These are phyloP conservation scores for Strobilomyces confusus DNA, from an alignment of 768 basidiomycete species.

Conservation along the genomic window DNA sequence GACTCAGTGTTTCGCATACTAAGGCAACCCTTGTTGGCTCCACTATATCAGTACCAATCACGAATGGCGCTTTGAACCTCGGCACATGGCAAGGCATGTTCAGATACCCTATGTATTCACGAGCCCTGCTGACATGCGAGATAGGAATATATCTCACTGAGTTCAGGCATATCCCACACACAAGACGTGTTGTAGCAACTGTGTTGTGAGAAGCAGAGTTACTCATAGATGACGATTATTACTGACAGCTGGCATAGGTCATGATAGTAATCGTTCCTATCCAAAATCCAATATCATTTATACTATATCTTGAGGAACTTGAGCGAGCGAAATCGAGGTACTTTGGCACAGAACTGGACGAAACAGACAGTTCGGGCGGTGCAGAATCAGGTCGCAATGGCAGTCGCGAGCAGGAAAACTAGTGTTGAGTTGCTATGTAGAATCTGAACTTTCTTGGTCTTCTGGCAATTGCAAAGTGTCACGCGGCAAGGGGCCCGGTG, in stretches of 20 bases:
- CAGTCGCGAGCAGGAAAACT: too few relatives aligned
- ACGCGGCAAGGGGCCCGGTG: too few relatives aligned
- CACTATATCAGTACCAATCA: constrained; percentile 80
- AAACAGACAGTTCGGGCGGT: too few relatives aligned
- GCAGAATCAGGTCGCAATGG: too few relatives aligned
- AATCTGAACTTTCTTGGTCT: too few relatives aligned
- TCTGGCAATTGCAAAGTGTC: too few relatives aligned
- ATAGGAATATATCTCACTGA: constrained; percentile 84
- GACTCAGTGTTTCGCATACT: constrained; percentile 76
- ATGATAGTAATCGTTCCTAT: background rate
- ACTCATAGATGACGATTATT: background rate
- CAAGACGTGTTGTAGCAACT: constrained; percentile 73
- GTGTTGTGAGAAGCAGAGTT: constrained; percentile 52
- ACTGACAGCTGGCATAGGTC: constrained; percentile 9
- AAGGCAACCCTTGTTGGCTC: constrained; percentile 85
- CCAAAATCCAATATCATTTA: too few relatives aligned
- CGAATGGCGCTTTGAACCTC: constrained; percentile 68
- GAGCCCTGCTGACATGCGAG: constrained; percentile 1
- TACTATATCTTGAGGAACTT: too few relatives aligned
- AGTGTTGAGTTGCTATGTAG: too few relatives aligned
- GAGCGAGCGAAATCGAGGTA: too few relatives aligned
- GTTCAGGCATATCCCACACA: constrained; percentile 67
- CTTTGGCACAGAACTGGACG: too few relatives aligned
- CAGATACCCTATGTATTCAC: background rate
- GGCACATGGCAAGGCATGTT: constrained; percentile 88